These are phyloP conservation scores for Anthracocystis panici-leucophaei DNA, from an alignment of 1,284 basidiomycete species.

Conservation along the genomic window DNA sequence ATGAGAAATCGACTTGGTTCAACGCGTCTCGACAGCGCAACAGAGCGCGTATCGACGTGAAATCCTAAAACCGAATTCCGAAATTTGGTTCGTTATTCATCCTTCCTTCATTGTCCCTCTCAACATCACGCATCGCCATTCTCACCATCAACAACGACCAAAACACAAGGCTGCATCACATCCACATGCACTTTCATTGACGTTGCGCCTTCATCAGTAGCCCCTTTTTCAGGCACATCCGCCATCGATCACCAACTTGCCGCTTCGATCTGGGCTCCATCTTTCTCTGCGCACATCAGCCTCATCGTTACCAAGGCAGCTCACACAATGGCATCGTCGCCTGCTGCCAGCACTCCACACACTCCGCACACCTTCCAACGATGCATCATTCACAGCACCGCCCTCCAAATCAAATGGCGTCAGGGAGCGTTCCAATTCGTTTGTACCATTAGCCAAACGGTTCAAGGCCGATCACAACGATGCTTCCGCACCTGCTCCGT, in stretches of 20 bases:
- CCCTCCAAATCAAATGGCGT: conserved; percentile 15
- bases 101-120: neutral
- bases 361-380: conserved; percentile 22
- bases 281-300: neutral
- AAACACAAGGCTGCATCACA: neutral
- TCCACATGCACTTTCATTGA: neutral
- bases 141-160: conserved; percentile 1
- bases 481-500: conserved; percentile 18
- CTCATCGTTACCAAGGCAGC: neutral
- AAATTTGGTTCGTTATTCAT: neutral
- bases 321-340: conserved; percentile 32
- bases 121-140: neutral
- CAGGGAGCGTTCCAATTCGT: conserved; percentile 33
- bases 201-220: neutral
- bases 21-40: too few species aligned
- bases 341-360: conserved; percentile 25
- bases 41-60: too few species aligned
- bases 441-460: conserved; percentile 34
- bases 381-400: conserved; percentile 14
- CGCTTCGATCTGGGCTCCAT: neutral
- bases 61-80: neutral
- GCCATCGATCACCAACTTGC: neutral
- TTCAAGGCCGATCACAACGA: conserved; percentile 37
- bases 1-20: too few species aligned
- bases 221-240: neutral